Evolutionary conservation across 345 rosid genomes (phyloP), one percentile per base, ranked within the genome.

Genomic region (Syzygium oleosum): DNA sequence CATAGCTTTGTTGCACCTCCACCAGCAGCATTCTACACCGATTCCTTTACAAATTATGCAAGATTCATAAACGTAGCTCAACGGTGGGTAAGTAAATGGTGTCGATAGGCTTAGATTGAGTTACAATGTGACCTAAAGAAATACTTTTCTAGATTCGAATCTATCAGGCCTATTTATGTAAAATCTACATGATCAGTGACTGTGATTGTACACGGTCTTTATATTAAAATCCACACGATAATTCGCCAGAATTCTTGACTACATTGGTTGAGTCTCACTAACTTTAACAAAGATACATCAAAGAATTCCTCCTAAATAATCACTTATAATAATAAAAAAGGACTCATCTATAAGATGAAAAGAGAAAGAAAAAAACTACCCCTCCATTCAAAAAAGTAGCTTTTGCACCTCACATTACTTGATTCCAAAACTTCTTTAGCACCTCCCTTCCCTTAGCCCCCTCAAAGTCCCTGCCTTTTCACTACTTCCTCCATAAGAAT

Each of bases 1-100:
- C 19, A 61, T 61, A 13, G 10, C 21, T 61, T 61, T 61, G 14
- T n/a, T 13, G 73, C 73, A n/a, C 38, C 38, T 61, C 29, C 73
- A 1, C 1, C 1, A 0, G 31, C 19, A 61, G 1, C 2, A 61
- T 61, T 14, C 19, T 3, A 61, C 16, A 9, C 1, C 0, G 1
- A 61, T 61, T 61, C 19, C 73, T 61, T 61, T 61, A 13, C 6
- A 61, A 61, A 41, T 59, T 27, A 27, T 59, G 68, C 34, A 27
- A 27, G 68, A 1, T 59, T 27, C n/a, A 27, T 59, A 5, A 59
- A 27, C 0, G 9, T 14, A 59, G 27, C 31, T 59, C 34, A 59
- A 59, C 3, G 68, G 16, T 27, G 68, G 68, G 31, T 59, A 12
- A 59, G n/a, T 59, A 59, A 59, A 27, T 59, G 13, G 68, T n/a